These are phyloP conservation scores for Penicillium diatomitis DNA, from an alignment of 495 filamentous ascomycete genomes.

Conservation along the genomic window DNA sequence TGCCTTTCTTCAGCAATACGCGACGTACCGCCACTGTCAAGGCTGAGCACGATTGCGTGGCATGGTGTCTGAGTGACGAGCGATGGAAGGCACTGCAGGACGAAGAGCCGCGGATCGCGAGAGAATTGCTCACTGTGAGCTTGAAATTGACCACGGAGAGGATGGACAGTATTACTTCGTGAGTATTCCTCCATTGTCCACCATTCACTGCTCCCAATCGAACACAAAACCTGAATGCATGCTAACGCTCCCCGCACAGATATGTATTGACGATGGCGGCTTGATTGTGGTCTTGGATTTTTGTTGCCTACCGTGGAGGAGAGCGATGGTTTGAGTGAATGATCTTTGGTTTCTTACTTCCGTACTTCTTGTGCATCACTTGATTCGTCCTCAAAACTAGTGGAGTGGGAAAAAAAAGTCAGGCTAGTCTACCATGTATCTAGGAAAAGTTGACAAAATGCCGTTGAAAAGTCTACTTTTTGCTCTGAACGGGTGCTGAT, in stretches of 20 bases:
- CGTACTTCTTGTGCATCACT: neutral
- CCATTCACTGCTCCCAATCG: neutral
- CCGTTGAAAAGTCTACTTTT: too few relatives aligned
- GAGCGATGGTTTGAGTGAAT: conserved; percentile 2
- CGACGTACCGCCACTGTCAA: conserved; percentile 76
- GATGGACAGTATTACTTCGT: conserved; percentile 81
- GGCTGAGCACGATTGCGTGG: conserved; percentile 69
- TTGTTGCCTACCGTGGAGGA: neutral
- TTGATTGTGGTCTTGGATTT: conserved; percentile 6
- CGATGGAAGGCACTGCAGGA: conserved; percentile 64
- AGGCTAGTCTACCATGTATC: too few relatives aligned
- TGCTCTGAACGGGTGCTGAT: too few relatives aligned
- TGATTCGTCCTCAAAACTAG: too few relatives aligned
- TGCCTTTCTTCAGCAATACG: conserved; percentile 92
- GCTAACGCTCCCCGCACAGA: conserved; percentile 9
- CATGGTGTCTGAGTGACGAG: conserved; percentile 66
- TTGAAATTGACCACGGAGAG: conserved; percentile 84
- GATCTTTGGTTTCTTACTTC: neutral
- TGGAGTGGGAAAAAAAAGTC: too few relatives aligned
- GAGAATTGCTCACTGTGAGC: conserved; percentile 72
- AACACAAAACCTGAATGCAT: neutral
- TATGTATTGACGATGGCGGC: conserved; percentile 32
- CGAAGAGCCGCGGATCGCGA: conserved; percentile 62
- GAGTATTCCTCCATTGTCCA: conserved; percentile 21
- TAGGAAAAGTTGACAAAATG: too few relatives aligned